Percentiles rank a stretch among this genome's conserved stretches.
Conservation (phyloP, 495 filamentous ascomycete genomes). For the Jackrogersella minutella region DNA sequence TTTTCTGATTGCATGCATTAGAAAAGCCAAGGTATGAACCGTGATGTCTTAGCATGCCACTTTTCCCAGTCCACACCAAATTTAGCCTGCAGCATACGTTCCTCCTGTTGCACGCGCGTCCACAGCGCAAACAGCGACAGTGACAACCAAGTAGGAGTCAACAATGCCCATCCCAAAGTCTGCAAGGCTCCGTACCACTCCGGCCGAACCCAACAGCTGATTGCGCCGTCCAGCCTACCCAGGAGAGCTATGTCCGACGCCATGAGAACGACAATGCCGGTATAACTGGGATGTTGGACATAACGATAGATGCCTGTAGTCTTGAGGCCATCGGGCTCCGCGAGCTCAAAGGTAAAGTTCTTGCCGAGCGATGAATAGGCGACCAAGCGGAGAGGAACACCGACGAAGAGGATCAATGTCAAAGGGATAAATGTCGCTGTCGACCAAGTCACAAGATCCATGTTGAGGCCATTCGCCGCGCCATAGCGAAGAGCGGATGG, state of each 20-base stretch:
- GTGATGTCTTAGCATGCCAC: slow-evolving; percentile 49
- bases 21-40: slow-evolving; percentile 45
- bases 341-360: slow-evolving; percentile 59
- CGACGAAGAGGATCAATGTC: slow-evolving; percentile 44
- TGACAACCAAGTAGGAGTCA: slow-evolving; percentile 9
- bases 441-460: slow-evolving; percentile 46
- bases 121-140: slow-evolving; percentile 10
- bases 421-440: slow-evolving; percentile 30
- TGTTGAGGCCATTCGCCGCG: slow-evolving; percentile 40
- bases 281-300: slow-evolving; percentile 61
- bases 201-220: slow-evolving; percentile 48
- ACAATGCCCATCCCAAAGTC: slow-evolving; percentile 18
- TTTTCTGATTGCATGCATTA: too few species aligned
- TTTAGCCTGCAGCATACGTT: slow-evolving; percentile 50
- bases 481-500: slow-evolving; percentile 30
- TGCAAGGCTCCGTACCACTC: slow-evolving; percentile 36
- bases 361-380: slow-evolving; percentile 52
- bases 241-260: slow-evolving; percentile 32
- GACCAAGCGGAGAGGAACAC: slow-evolving; percentile 46
- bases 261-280: slow-evolving; percentile 38
- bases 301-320: slow-evolving; percentile 56
- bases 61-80: slow-evolving; percentile 57
- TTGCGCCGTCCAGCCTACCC: slow-evolving; percentile 35
- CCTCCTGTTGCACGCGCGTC: slow-evolving; percentile 50
- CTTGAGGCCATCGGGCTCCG: slow-evolving; percentile 52